Base-by-base conservation (phyloP, 768 basidiomycete genomes). In the Phlebiopsis flavidoalba region DNA sequence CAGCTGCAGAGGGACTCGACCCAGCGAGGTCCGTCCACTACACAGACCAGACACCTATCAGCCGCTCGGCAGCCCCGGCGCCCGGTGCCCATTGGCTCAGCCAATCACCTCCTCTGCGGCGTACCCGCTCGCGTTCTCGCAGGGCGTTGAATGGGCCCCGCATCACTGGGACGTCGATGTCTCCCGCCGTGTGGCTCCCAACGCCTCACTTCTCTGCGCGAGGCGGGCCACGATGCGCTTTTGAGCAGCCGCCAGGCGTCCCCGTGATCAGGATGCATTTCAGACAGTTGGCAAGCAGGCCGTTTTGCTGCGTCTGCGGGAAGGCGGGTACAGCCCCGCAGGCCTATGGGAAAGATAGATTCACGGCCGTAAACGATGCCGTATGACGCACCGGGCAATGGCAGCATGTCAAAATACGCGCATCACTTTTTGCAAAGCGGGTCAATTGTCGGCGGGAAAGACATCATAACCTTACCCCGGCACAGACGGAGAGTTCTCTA, bases 151-250 rank as follows among this genome's bases (percentile, higher is more conserved):
- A 43, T 43, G 40, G 40, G 40, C 17, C 12, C 40, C 40, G 40
- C 40, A 43, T 8, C 40, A 43, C 40, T n/a, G n/a, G n/a, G n/a
- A n/a, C n/a, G n/a, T n/a, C n/a, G n/a, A n/a, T n/a, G n/a, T n/a
- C n/a, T n/a, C n/a, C 26, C 26, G 26, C 26, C 26, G 26, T 31
- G 26, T 31, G 26, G n/a, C 26, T 31, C 26, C 26, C 26, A 31
- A 31, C 26, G 26, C 26, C 26, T 31, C 26, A 6, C 26, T 6
- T 31, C 26, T 31, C 3, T 31, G 26, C 6, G 26, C 26, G 26
- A 31, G 26, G 17, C 40, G 72, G 50, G 67, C 10, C 40, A 43
- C 17, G 40, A 10, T 43, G 40, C 37, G 37, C 17, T 8, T 43
- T 8, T 12, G 40, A 43, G 3, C 12, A 43, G 40, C 17, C 40